Base-by-base conservation (phyloP, 495 filamentous ascomycete genomes). In the Penicillium cataractarum region DNA sequence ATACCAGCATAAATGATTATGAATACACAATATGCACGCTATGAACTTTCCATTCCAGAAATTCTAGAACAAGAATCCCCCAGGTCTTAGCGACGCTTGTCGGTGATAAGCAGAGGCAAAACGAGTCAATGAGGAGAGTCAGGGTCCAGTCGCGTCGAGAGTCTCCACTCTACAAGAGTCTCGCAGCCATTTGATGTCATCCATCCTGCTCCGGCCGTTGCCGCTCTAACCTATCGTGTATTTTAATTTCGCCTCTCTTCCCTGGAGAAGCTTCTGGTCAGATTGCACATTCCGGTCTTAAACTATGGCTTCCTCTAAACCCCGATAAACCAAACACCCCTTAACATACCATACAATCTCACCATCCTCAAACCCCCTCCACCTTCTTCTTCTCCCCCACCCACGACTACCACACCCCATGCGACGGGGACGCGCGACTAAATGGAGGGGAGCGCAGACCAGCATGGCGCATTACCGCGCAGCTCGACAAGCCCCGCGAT, bases 131-230 rank as follows among this genome's bases (percentile, higher is more conserved):
- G 42, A 22, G 42, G 9, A 21, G 6, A 39, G 24, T 31, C 51
- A 64, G 62, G 65, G 58, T 64, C 63, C 10, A 50, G 19, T 63
- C 54, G 12, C 12, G 24, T 29, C 46, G 24, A 50, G 19, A 12
- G 46, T 50, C 64, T 66, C 65, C 67, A 70, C 69, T 59, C 54
- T 6, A 31, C 24, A 42, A 35, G 39, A 33, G 21, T 37, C 57
- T 31, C 56, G 53, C n/a, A 22, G 31, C 48, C 42, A 56, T 72
- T 75, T 76, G 70, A 73, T 72, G 68, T 76, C 71, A 72, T 75
- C 57, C 53, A 58, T 48, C 39, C 31, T 40, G 57, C 58, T 67
- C 65, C 71, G 66, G 67, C 62, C 58, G 42, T 58, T 67, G 64
- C 68, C 70, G 70, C 64, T 71, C 24, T 54, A 60, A 37, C 63